phyloP scores from a whole-genome alignment of 139 green algal species.

The Chlorella sp. region DNA sequence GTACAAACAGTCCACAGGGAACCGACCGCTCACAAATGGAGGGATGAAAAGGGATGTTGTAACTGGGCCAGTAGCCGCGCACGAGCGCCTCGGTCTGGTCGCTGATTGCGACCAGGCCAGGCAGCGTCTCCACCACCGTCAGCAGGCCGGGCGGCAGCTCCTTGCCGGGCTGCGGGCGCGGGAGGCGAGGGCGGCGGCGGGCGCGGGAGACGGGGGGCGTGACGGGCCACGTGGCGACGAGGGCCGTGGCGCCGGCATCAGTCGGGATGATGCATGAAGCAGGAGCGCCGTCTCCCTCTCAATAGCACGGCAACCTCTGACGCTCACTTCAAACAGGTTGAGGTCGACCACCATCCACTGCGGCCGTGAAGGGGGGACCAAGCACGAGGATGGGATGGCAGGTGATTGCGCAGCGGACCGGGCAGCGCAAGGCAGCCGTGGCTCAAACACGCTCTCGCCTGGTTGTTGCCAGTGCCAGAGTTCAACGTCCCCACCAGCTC shows the following conservation, averaged over 20 bases:
- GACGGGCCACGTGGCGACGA: too few species aligned
- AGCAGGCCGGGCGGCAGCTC: slow-evolving; percentile 58
- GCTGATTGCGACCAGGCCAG: slow-evolving; percentile 31
- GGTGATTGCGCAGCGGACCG: background rate
- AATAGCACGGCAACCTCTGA: too few species aligned
- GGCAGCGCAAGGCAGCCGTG: background rate
- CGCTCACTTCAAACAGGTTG: slow-evolving; percentile 70
- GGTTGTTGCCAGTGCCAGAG: slow-evolving; percentile 70
- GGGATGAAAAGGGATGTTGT: slow-evolving; percentile 59
- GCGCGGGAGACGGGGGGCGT: too few species aligned
- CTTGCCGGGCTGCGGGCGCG: slow-evolving; percentile 46
- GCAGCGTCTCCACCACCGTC: slow-evolving; percentile 67
- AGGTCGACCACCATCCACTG: slow-evolving; percentile 66
- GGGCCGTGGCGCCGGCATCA: too few species aligned
- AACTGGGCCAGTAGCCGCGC: slow-evolving; percentile 69
- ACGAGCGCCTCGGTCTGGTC: slow-evolving; percentile 48
- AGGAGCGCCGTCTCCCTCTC: too few species aligned
- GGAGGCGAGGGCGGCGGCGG: too few species aligned
- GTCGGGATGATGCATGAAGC: too few species aligned
- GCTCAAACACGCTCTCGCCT: slow-evolving; percentile 2
- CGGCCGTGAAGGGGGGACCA: too few species aligned
- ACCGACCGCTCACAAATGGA: background rate
- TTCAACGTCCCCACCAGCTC: slow-evolving; percentile 54
- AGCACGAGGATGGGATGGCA: too few species aligned
- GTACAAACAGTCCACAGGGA: background rate